Base-by-base conservation (phyloP, 768 basidiomycete species). In the Suillus americanus region DNA sequence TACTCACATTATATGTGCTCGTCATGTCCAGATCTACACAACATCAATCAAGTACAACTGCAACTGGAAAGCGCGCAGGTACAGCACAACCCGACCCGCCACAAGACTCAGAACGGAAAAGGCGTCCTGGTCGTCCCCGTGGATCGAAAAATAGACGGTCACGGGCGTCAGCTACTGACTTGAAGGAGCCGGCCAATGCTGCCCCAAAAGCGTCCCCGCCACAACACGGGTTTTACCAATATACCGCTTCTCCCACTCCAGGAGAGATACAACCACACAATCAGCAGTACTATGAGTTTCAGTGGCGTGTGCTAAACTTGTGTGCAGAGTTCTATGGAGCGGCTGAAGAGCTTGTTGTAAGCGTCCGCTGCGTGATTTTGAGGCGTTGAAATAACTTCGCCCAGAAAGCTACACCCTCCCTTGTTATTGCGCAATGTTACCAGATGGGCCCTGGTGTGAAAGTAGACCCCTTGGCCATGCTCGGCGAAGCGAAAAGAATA, bases 241-340 rank as follows among this genome's bases (percentile, higher is more conserved):
- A 80, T 54, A 74, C 77, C 48, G 74, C 74, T 56, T 76, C 80
- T 35, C 78, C 82, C 54, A 75, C 78, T 35, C 75, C 82, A 30
- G 78, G 83, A 14, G 81, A 81, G 53, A 79, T 87, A 30, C 85
- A 84, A 63, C 79, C 86, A 3, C 86, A 88, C 67, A 90, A 90
- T 72, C 88, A 91, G 66, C 86, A 88, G 70, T 92, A 91, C 74
- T 91, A 91, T 74, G 90, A 93, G 72, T 93, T 93, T 71, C 91
- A 93, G 73, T 93, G 91, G 91, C 86, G 90, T 62, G 86, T 92
- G 46, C 74, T 93, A 64, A 91, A 91, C 70, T 79, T 94, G 46
- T 94, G 91, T 74, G 87, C 90, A 1, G 92, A 94, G 73, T 94
- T 94, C 73, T 94, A 94, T 77, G 88, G 86, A 33, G 91, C 91